A percentile compares a stretch with the other conserved stretches of the same genome.
These are phyloP conservation scores for Sporormia fimetaria DNA, from an alignment of 495 filamentous ascomycete species.

Conservation along the genomic window DNA sequence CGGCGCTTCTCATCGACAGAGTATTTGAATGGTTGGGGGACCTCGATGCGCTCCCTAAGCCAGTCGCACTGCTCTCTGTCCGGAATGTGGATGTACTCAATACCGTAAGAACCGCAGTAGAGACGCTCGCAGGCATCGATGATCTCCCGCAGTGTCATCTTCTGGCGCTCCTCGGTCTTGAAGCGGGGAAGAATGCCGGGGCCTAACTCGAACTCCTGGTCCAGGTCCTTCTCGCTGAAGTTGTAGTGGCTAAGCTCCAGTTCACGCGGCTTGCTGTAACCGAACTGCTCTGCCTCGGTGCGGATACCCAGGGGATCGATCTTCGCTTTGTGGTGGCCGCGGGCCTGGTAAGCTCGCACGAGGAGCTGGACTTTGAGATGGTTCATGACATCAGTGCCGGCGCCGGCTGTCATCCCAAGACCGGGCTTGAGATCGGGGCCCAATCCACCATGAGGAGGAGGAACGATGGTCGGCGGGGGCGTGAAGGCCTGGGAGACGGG, in stretches of 20 bases:
- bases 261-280: slow-evolving; percentile 83
- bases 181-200: slow-evolving; percentile 95
- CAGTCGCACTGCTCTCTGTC: slow-evolving; percentile 97
- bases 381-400: slow-evolving; percentile 79
- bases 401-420: slow-evolving; percentile 50
- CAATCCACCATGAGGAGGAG: slow-evolving; percentile 57
- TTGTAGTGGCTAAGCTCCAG: slow-evolving; percentile 84
- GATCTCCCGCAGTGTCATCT: slow-evolving; percentile 95
- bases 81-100: slow-evolving; percentile 98
- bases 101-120: slow-evolving; percentile 92
- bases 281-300: slow-evolving; percentile 71
- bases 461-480: slow-evolving; percentile 83
- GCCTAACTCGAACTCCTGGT: slow-evolving; percentile 82
- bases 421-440: slow-evolving; percentile 65
- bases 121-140: slow-evolving; percentile 84
- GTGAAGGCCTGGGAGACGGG: slow-evolving; percentile 93
- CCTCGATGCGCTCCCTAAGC: slow-evolving; percentile 87
- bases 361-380: slow-evolving; percentile 97
- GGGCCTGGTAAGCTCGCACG: slow-evolving; percentile 92
- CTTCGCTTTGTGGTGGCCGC: slow-evolving; percentile 94
- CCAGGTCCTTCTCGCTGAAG: slow-evolving; percentile 88
- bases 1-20: slow-evolving; percentile 92
- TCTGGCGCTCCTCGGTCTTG: slow-evolving; percentile 71
- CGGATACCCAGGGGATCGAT: slow-evolving; percentile 94
- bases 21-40: slow-evolving; percentile 90